These are phyloP conservation scores for Lyophyllum shimeji DNA, from an alignment of 768 basidiomycete genomes.

Conservation along the genomic window DNA sequence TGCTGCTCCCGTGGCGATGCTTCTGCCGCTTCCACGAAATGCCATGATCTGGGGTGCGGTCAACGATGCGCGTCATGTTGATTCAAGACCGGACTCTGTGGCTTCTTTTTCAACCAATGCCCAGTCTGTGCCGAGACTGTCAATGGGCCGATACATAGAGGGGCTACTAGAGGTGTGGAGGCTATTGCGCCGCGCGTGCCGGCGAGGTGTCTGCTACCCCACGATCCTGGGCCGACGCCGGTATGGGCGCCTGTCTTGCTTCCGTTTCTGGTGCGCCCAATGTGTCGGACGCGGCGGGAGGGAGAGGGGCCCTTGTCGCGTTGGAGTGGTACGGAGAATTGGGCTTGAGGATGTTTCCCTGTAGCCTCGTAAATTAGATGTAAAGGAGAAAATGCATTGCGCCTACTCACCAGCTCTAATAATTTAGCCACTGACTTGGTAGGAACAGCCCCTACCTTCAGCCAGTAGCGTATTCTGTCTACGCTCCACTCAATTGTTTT, in stretches of 20 bases:
- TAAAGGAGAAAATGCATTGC: background rate
- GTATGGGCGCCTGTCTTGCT: background rate
- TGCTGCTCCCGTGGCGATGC: background rate
- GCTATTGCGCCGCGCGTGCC: background rate
- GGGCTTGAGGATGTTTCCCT: slow-evolving; percentile 66
- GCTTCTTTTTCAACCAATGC: background rate
- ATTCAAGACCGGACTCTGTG: background rate
- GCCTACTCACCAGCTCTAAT: slow-evolving; percentile 70
- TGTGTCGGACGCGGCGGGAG: background rate
- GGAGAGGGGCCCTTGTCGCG: slow-evolving; percentile 17
- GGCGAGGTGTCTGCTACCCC: background rate
- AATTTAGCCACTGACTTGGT: slow-evolving; percentile 74
- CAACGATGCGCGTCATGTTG: background rate
- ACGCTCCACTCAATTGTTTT: slow-evolving; percentile 91
- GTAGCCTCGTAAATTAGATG: slow-evolving; percentile 1
- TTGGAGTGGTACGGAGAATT: slow-evolving; percentile 55
- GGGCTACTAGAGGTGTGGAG: background rate
- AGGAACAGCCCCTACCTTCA: slow-evolving; percentile 81
- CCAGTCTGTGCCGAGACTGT: background rate
- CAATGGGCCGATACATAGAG: background rate
- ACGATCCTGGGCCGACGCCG: no score
- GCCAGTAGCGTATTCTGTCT: slow-evolving; percentile 88
- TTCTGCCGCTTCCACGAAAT: background rate
- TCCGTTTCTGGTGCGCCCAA: background rate
- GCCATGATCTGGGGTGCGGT: background rate